Base-by-base conservation (phyloP, 1,284 basidiomycete species). In the Rhodotorula glutinis region DNA sequence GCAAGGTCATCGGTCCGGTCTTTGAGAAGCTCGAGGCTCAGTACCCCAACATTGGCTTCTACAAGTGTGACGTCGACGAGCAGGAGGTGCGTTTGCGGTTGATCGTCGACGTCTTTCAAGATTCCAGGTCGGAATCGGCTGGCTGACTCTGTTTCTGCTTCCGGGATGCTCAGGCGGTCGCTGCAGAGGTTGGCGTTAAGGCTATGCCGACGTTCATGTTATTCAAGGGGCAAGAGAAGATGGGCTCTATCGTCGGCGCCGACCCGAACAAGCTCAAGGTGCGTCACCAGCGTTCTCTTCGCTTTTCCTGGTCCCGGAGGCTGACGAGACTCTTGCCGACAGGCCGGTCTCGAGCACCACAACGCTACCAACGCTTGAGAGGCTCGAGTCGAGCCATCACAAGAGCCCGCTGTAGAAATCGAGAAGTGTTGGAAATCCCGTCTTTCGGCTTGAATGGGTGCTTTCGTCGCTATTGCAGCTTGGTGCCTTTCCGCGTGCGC, bases 171-270 rank as follows among this genome's bases (percentile, higher is more conserved):
- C 33, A 64, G 70, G 79, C 83, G 70, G 79, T 85, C 70, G 80
- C 83, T 13, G 79, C 85, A 75, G 88, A 88, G 78, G 85, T 88
- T 65, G 85, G 85, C 60, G 85, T 96, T 79, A 84, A 85, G 75
- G 87, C 88, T 79, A 88, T 91, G 85, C 90, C 90, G 23, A 90
- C 89, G 4, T 91, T 91, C 81, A 80, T 85, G 63, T 82, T 85
- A 44, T 90, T 86, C 84, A 84, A 88, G 81, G 82, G 85, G 70
- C 88, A 88, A 54, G 73, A 85, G 75, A 84, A 86, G 78, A 77
- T 87, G 67, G 83, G 82, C 55, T 83, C 85, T 41, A 76, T 87
- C 63, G 83, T 86, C 58, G 89, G 89, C 68, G 89, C 88, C 51
- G 82, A 79, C 64, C 83, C 83, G 23, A 77, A 77, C 67, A 82